phyloP scores from a whole-genome alignment of 176 grass and related monocot species.

The Cocos nucifera region DNA sequence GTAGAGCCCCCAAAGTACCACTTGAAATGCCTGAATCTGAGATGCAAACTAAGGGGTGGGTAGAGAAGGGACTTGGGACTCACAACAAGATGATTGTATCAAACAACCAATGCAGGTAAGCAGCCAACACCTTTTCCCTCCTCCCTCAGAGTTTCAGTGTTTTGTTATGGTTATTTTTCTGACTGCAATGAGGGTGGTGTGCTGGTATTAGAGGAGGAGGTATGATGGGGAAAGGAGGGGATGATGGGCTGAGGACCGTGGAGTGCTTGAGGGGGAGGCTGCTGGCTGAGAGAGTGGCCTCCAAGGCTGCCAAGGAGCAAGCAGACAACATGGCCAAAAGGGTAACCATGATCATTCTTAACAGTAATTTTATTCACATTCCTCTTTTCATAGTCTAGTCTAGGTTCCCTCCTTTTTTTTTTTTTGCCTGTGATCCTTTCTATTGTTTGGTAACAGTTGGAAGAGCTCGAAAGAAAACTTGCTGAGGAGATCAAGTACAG shows the following conservation, averaged over 20 bases:
- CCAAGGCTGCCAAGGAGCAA: conserved; percentile 84
- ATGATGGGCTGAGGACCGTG: conserved; percentile 60
- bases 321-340: conserved; percentile 60
- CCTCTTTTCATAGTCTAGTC: neutral
- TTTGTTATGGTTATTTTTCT: too few species aligned
- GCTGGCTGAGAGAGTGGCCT: conserved; percentile 83
- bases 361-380: neutral
- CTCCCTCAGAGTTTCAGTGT: too few species aligned
- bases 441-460: conserved; percentile 39
- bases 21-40: too few species aligned
- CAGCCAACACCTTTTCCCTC: too few species aligned
- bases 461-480: conserved; percentile 69
- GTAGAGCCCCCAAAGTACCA: too few species aligned
- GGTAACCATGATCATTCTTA: conserved; percentile 17
- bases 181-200: too few species aligned
- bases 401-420: neutral
- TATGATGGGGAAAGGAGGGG: conserved; percentile 20
- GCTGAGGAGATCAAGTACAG: conserved; percentile 63
- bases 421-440: neutral
- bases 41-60: too few species aligned
- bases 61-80: too few species aligned
- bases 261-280: conserved; percentile 94
- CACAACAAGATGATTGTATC: too few species aligned
- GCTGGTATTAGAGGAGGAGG: conserved; percentile 12
- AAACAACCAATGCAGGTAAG: too few species aligned